Percentiles rank a stretch among this genome's conserved stretches.
Evolutionary conservation across 352 stramenopile genomes (phyloP).

Genomic region (Pilasporangium apinafurcum): DNA sequence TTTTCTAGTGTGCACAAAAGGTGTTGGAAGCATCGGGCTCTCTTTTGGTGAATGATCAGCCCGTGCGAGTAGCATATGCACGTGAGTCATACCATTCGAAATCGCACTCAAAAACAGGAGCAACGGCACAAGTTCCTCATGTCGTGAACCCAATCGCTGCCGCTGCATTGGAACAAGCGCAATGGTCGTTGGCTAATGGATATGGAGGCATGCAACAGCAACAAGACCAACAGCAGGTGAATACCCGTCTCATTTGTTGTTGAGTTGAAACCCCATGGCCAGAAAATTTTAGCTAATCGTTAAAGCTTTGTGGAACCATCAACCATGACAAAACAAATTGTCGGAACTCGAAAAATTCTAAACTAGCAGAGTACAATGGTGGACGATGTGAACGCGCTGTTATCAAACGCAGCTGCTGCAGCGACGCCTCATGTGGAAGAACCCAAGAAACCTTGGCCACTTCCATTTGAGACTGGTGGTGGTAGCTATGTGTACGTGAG

Average conservation of each 20-base stretch:
- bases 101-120: slow-evolving; percentile 10
- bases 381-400: slow-evolving; percentile 53
- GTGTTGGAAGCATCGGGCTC: slow-evolving; percentile 22
- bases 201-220: slow-evolving; percentile 18
- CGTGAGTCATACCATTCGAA: slow-evolving; percentile 24
- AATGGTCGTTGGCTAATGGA: slow-evolving; percentile 72
- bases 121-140: slow-evolving; percentile 2
- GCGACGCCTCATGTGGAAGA: slow-evolving; percentile 45
- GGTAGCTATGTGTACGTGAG: slow-evolving; percentile 70
- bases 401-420: slow-evolving; percentile 52
- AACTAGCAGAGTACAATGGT: slow-evolving; percentile 20
- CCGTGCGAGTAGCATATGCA: slow-evolving; percentile 54
- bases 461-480: slow-evolving; percentile 69
- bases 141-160: slow-evolving; percentile 38
- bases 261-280: slow-evolving; percentile 17
- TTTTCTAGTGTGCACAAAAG: slow-evolving; percentile 14
- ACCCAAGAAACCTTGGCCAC: slow-evolving; percentile 74
- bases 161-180: slow-evolving; percentile 69
- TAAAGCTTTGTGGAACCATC: slow-evolving; percentile 5
- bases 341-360: neutral
- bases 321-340: slow-evolving; percentile 5
- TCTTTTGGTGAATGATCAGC: slow-evolving; percentile 26
- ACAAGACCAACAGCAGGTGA: slow-evolving; percentile 8
- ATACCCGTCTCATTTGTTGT: slow-evolving; percentile 5
- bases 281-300: slow-evolving; percentile 1